Percentiles rank a stretch among this genome's conserved stretches.
These are phyloP conservation scores for Crotalaria pallida DNA, from an alignment of 306 rosid species.

Conservation along the genomic window DNA sequence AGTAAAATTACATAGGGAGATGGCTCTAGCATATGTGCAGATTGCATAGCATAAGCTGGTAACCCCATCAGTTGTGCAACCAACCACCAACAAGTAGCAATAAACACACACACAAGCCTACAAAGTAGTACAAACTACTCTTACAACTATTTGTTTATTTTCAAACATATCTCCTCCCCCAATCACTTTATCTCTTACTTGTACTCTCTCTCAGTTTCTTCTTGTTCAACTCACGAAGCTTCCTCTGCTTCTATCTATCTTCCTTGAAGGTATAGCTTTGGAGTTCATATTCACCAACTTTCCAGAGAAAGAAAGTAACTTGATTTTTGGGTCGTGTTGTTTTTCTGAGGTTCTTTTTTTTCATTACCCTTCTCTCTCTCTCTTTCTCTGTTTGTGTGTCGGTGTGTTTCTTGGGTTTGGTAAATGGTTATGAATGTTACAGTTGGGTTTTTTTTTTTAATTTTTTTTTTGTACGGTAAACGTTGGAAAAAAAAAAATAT, in stretches of 20 bases:
- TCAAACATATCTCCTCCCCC: neutral
- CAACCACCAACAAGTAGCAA: conserved; percentile 6
- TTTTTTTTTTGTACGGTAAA: conserved; percentile 9
- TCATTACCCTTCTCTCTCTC: neutral
- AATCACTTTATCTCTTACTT: neutral
- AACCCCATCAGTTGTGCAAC: conserved; percentile 28
- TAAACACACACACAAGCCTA: conserved; percentile 22
- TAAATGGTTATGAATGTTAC: neutral
- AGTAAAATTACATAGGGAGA: neutral
- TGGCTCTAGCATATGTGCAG: neutral
- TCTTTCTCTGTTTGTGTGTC: conserved; percentile 14
- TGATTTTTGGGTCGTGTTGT: conserved; percentile 25
- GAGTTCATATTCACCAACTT: conserved; percentile 16
- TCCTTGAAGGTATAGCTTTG: neutral
- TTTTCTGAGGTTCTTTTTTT: conserved; percentile 23
- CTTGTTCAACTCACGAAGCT: conserved; percentile 9
- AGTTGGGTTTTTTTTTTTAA: conserved; percentile 16
- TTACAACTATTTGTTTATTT: neutral
- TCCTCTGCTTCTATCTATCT: conserved; percentile 10
- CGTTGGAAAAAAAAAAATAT: neutral
- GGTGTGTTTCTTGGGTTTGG: conserved; percentile 32
- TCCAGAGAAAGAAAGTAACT: conserved; percentile 14
- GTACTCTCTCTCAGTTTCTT: neutral
- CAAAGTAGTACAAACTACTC: conserved; percentile 6
- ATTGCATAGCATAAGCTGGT: conserved; percentile 14